Conservation (phyloP, 2,329 filamentous ascomycete species). For the Diatrype stigma region DNA sequence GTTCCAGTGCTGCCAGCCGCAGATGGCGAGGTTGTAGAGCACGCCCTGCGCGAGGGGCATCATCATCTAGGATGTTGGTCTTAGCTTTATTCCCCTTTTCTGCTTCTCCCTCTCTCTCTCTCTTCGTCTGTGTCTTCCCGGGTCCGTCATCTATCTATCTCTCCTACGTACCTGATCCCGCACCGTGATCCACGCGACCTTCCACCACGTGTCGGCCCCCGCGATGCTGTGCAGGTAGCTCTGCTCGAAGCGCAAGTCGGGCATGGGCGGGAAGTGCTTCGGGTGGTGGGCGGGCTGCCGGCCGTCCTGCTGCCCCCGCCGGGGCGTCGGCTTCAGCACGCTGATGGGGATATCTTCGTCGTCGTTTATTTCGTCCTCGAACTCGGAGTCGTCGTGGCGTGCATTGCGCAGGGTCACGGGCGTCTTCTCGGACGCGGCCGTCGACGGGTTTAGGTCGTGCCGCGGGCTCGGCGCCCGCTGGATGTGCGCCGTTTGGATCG, state of each 20-base stretch:
- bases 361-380: conserved; percentile 33
- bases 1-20: conserved; percentile 91
- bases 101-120: background rate
- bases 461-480: conserved; percentile 64
- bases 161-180: conserved; percentile 71
- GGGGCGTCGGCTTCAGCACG: conserved; percentile 47
- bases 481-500: conserved; percentile 77
- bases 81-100: no score
- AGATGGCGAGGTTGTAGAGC: conserved; percentile 79
- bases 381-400: background rate
- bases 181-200: conserved; percentile 77
- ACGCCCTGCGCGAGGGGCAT: conserved; percentile 85
- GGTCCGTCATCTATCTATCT: background rate
- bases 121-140: background rate
- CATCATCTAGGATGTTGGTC: no score
- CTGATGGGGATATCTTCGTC: conserved; percentile 68
- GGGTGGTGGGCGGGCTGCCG: conserved; percentile 39
- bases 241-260: conserved; percentile 94
- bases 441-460: conserved; percentile 78
- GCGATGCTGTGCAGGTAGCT: conserved; percentile 91
- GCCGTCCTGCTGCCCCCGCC: background rate
- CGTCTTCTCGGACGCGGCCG: conserved; percentile 62
- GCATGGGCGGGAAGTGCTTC: conserved; percentile 55
- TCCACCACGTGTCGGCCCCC: conserved; percentile 72
- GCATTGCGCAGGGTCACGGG: conserved; percentile 44